Evolutionary conservation across 129 eudicot species (phyloP).

Genomic region (Saposhnikovia divaricata): DNA sequence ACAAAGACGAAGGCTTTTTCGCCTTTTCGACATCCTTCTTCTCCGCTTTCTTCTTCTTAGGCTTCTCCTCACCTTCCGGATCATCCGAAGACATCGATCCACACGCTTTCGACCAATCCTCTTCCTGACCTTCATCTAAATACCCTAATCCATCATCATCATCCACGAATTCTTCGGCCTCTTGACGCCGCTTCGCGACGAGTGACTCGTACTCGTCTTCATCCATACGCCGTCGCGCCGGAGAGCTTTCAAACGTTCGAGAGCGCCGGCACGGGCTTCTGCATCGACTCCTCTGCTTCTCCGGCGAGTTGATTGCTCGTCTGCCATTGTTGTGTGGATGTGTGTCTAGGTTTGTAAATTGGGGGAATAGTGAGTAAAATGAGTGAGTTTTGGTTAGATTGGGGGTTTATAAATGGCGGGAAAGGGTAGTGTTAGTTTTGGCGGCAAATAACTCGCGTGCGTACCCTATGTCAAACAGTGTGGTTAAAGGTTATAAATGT

Average conservation of each 20-base stretch:
- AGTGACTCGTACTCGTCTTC: slow-evolving; percentile 79
- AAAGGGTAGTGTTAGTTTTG: slow-evolving; percentile 9
- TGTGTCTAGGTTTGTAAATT: neutral
- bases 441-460: slow-evolving; percentile 16
- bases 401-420: slow-evolving; percentile 8
- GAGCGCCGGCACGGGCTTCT: slow-evolving; percentile 53
- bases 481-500: no score
- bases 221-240: slow-evolving; percentile 59
- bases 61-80: slow-evolving; percentile 52
- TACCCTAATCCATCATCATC: slow-evolving; percentile 81
- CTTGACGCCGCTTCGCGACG: slow-evolving; percentile 80
- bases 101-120: slow-evolving; percentile 62
- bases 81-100: slow-evolving; percentile 48
- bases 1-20: slow-evolving; percentile 52
- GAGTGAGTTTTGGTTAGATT: neutral
- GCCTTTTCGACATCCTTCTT: slow-evolving; percentile 34
- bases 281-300: slow-evolving; percentile 38
- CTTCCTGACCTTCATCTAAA: slow-evolving; percentile 80
- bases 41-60: slow-evolving; percentile 43
- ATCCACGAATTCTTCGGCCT: slow-evolving; percentile 55
- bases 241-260: slow-evolving; percentile 62
- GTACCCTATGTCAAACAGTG: no score
- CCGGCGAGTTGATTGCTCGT: slow-evolving; percentile 47
- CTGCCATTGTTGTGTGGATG: slow-evolving; percentile 35
- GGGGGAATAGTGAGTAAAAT: neutral